Base-by-base conservation (phyloP, 192 early-diverging fungal species). In the Podila verticillata region DNA sequence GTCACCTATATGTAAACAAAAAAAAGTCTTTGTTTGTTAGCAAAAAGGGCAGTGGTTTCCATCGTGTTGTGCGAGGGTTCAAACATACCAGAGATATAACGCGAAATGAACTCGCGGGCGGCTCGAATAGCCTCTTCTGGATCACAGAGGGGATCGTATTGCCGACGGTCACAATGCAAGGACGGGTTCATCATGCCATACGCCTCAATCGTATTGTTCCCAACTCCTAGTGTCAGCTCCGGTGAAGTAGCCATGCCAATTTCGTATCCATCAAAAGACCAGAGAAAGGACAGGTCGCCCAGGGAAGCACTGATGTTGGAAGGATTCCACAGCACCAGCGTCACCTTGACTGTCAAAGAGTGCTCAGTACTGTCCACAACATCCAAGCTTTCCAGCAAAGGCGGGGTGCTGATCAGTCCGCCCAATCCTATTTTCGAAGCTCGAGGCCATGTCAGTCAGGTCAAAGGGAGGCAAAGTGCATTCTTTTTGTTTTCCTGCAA, bases 121-220 rank as follows among this genome's bases (percentile, higher is more conserved):
- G 77, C 77, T 44, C 60, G 68, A 29, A 20, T 63, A 32, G 70
- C 77, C 9, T 58, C 29, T 13, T 64, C 70, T 1, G 60, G 65
- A 19, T 80, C 59, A 44, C 77, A 80, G 28, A 8, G 30, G 10
- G 65, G 70, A 51, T 68, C 54, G 7, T 31, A 17, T 9, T n/a
- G 51, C 12, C 72, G 67, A 29, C 58, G 77, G 8, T 28, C 24
- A 29, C 77, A 80, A 59, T 80, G 65, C 7, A 72, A 35, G 4
- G 65, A 48, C 6, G 77, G 70, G 28, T 80, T 60, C 77, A 80
- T 72, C 65, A 80, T 80, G 8, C 77, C 77, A 59, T 72, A 48
- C 10, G 69, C 71, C 34, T 65, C 70, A 20, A 80, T 72, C 10
- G 77, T 80, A 24, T 80, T 80, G 48, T 80, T 80, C 5, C 77